A percentile compares a stretch with the other conserved stretches of the same genome.
These are phyloP conservation scores for Penicillium cataractarum DNA, from an alignment of 495 filamentous ascomycete genomes.

Conservation along the genomic window DNA sequence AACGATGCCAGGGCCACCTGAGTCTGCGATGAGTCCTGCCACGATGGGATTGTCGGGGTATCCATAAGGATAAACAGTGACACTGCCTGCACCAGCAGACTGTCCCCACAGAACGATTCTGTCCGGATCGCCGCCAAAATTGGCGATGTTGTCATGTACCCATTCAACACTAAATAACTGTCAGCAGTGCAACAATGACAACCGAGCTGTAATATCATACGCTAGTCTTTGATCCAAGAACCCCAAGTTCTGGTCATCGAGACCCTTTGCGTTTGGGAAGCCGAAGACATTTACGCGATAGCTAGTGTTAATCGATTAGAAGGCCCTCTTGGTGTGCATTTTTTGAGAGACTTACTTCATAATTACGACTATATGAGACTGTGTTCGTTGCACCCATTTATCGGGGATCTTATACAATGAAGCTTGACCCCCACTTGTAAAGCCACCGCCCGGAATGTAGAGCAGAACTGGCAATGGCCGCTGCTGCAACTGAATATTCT, in stretches of 20 bases:
- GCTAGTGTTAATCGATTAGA: conserved; percentile 2
- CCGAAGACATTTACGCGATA: conserved; percentile 22
- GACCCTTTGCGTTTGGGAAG: conserved; percentile 17
- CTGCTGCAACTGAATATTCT: neutral
- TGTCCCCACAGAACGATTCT: conserved; percentile 19
- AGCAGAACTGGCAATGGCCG: conserved; percentile 15
- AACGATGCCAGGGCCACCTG: conserved; percentile 12
- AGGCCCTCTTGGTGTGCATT: neutral
- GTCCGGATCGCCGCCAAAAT: conserved; percentile 17
- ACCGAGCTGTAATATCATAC: neutral
- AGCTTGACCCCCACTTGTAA: conserved; percentile 11
- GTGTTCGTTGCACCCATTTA: conserved; percentile 18
- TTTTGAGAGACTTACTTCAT: conserved; percentile 12
- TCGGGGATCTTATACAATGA: conserved; percentile 17
- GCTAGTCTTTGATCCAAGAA: conserved; percentile 34
- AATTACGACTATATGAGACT: conserved; percentile 17
- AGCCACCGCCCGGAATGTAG: conserved; percentile 18
- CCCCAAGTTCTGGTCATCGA: conserved; percentile 14
- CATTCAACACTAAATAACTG: conserved; percentile 29
- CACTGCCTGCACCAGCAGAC: conserved; percentile 18
- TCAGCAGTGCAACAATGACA: neutral
- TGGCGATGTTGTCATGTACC: conserved; percentile 32
- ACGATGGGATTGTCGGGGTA: conserved; percentile 18
- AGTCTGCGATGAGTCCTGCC: conserved; percentile 19
- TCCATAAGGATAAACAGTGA: conserved; percentile 12